phyloP scores from a whole-genome alignment of 352 stramenopile species.

The Phytophthora crassamura region DNA sequence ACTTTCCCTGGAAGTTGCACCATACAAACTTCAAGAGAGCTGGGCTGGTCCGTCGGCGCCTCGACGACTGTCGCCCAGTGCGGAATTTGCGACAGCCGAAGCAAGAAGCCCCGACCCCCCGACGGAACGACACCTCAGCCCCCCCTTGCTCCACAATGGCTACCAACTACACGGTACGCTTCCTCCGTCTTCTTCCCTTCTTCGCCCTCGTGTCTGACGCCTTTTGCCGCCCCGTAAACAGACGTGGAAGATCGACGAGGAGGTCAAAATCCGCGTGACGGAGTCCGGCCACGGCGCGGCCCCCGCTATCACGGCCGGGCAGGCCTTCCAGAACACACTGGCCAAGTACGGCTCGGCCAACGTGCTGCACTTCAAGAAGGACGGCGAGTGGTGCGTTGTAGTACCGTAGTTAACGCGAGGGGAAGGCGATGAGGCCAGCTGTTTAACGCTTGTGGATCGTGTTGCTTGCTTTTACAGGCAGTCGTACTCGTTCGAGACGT shows the following conservation, averaged over 20 bases:
- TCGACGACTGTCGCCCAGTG: conserved; percentile 34
- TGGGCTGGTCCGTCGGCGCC: conserved; percentile 5
- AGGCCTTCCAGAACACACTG: conserved; percentile 72
- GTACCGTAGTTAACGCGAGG: background rate
- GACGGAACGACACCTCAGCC: background rate
- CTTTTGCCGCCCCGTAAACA: conserved; percentile 8
- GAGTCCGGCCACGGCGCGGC: conserved; percentile 55
- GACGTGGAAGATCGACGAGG: conserved; percentile 90
- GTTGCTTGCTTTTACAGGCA: conserved; percentile 37
- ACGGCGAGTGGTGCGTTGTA: conserved; percentile 70
- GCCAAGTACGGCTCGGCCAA: conserved; percentile 58
- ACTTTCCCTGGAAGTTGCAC: conserved; percentile 19
- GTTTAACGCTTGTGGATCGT: conserved; percentile 8
- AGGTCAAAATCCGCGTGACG: conserved; percentile 78
- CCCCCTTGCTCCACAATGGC: conserved; percentile 28
- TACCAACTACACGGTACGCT: conserved; percentile 49
- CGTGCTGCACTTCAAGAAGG: conserved; percentile 71
- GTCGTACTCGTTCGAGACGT: conserved; percentile 72
- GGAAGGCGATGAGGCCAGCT: background rate
- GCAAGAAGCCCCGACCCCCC: conserved; percentile 21
- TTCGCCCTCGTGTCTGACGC: background rate
- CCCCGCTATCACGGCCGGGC: conserved; percentile 54
- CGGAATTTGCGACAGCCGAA: conserved; percentile 50
- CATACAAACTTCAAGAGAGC: conserved; percentile 34
- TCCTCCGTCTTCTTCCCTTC: background rate